Percentiles rank a stretch among this genome's conserved stretches.
Conservation (phyloP, 2,329 filamentous ascomycete genomes). For the Zymoseptoria crescenta region DNA sequence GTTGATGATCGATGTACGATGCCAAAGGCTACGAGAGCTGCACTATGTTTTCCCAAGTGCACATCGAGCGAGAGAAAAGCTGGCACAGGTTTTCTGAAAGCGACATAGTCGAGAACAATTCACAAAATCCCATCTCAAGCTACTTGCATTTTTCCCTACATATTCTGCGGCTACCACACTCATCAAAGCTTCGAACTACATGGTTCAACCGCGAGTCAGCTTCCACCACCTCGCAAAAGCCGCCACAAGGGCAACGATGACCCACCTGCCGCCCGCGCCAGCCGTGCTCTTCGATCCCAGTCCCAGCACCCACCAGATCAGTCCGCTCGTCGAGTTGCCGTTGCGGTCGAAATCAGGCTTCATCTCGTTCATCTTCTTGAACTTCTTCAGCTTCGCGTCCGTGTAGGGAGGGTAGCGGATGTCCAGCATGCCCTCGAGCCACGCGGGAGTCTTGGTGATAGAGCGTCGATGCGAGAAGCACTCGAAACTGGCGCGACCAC, state of each 20-base stretch:
- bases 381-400: constrained; percentile 45
- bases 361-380: constrained; percentile 42
- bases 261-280: constrained; percentile 24
- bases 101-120: background rate
- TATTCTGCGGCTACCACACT: background rate
- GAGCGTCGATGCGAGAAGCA: constrained; percentile 56
- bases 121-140: background rate
- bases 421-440: constrained; percentile 60
- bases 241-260: constrained; percentile 19
- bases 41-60: background rate
- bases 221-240: constrained; percentile 44
- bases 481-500: constrained; percentile 67
- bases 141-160: background rate
- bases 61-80: background rate
- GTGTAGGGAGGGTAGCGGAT: constrained; percentile 59
- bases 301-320: constrained; percentile 26
- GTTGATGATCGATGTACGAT: background rate
- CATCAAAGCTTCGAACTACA: constrained; percentile 48
- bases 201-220: constrained; percentile 85
- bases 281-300: constrained; percentile 23
- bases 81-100: background rate
- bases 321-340: constrained; percentile 33
- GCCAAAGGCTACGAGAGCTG: background rate
- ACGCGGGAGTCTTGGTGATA: constrained; percentile 55
- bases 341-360: constrained; percentile 55